These are phyloP conservation scores for Pichia sp. DNA, from an alignment of 1,139 yeast species.

Conservation along the genomic window DNA sequence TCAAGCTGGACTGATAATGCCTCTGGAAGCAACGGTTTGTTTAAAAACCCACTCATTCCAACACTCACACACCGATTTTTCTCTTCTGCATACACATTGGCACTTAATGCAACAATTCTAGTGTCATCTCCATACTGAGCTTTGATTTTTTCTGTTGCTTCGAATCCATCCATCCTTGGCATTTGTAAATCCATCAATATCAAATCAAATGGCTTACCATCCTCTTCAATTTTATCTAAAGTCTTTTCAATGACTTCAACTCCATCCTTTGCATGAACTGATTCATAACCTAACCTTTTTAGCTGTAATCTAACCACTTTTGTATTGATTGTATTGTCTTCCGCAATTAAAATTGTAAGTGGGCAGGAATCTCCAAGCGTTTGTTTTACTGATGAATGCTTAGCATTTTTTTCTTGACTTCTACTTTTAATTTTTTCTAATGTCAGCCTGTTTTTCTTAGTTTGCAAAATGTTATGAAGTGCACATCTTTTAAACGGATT, in stretches of 20 bases:
- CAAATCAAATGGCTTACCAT: constrained; percentile 45
- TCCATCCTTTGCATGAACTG: constrained; percentile 53
- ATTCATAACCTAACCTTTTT: constrained; percentile 45
- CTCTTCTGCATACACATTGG: constrained; percentile 80
- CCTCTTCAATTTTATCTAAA: constrained; percentile 22
- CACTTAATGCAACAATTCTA: constrained; percentile 85
- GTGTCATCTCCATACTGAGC: constrained; percentile 38
- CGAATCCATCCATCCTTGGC: constrained; percentile 82
- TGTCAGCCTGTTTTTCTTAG: background rate
- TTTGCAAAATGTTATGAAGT: constrained; percentile 19
- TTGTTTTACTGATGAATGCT: background rate
- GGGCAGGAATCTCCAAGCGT: constrained; percentile 34
- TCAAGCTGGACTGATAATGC: constrained; percentile 36
- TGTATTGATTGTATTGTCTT: constrained; percentile 46
- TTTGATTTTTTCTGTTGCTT: constrained; percentile 67
- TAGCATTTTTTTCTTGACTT: background rate
- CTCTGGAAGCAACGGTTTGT: constrained; percentile 57
- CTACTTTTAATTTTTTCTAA: background rate
- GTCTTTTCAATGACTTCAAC: constrained; percentile 43
- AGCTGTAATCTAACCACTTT: constrained; percentile 47
- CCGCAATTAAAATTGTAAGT: constrained; percentile 43
- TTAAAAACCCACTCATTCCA: constrained; percentile 78
- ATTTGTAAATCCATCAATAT: constrained; percentile 91
- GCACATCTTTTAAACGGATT: constrained; percentile 35
- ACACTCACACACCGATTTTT: constrained; percentile 61